Evolutionary conservation across 208 protist genomes (phyloP).

Genomic region (Vickermania spadyakhi): DNA sequence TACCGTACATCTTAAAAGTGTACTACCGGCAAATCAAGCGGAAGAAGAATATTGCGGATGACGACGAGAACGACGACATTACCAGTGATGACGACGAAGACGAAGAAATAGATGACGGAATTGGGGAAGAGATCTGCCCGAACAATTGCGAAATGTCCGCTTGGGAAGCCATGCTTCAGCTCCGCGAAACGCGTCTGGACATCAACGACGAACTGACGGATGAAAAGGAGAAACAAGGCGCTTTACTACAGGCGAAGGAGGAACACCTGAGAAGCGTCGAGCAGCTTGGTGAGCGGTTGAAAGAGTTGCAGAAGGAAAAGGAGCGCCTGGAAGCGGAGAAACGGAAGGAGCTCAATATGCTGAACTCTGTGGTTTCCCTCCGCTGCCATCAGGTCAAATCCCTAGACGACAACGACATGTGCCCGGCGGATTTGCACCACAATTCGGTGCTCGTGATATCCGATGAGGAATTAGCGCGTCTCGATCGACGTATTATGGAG

Average conservation of each 20-base stretch:
- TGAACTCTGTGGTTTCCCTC: slow-evolving; percentile 87
- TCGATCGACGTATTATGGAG: slow-evolving; percentile 66
- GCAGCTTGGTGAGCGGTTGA: slow-evolving; percentile 46
- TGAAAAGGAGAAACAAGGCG: slow-evolving; percentile 40
- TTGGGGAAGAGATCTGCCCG: slow-evolving; percentile 89
- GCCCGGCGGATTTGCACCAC: slow-evolving; percentile 36
- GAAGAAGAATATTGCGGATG: slow-evolving; percentile 28
- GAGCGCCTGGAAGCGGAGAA: slow-evolving; percentile 90
- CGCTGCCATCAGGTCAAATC: slow-evolving; percentile 78
- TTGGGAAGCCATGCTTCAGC: slow-evolving; percentile 82
- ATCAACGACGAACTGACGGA: slow-evolving; percentile 77
- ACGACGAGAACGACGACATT: slow-evolving; percentile 53
- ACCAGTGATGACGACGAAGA: slow-evolving; percentile 59
- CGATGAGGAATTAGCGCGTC: slow-evolving; percentile 38
- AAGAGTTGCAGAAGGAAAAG: slow-evolving; percentile 67
- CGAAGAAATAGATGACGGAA: slow-evolving; percentile 84
- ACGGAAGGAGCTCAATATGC: slow-evolving; percentile 92
- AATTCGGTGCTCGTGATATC: slow-evolving; percentile 76
- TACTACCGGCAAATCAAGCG: slow-evolving; percentile 93
- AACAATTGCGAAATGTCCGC: slow-evolving; percentile 66
- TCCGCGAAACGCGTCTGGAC: slow-evolving; percentile 89
- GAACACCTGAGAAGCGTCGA: slow-evolving; percentile 46
- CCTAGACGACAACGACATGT: slow-evolving; percentile 24
- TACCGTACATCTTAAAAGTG: slow-evolving; percentile 76
- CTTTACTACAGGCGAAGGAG: slow-evolving; percentile 20